phyloP scores from a whole-genome alignment of 208 protist genomes.

The Trichomonas gallinae region DNA sequence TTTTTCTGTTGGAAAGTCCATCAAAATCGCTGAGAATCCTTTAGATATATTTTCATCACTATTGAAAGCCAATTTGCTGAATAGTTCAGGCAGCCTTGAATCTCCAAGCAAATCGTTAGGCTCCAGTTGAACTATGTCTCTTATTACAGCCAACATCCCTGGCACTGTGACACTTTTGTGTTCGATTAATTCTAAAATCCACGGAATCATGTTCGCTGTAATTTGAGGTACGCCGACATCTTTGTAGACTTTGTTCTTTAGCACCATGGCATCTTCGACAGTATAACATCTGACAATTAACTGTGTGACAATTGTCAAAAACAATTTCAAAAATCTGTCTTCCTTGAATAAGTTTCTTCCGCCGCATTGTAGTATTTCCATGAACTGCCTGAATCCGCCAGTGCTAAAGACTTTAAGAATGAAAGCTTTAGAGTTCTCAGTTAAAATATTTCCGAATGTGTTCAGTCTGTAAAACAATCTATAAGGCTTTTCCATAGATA shows the following conservation, averaged over 20 bases:
- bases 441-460: not conserved
- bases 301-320: not conserved
- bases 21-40: not conserved
- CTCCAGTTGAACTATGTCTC: not conserved
- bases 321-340: not conserved
- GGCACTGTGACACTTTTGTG: not conserved
- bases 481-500: not conserved
- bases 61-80: not conserved
- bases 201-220: not conserved
- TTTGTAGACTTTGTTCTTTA: not conserved
- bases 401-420: not conserved
- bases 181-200: not conserved
- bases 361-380: not conserved
- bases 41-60: too few species aligned
- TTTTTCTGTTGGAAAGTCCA: not conserved
- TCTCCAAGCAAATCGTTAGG: not conserved
- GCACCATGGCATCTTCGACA: not conserved
- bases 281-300: not conserved
- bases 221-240: not conserved
- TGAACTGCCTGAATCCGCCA: not conserved
- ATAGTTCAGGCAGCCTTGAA: not conserved
- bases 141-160: not conserved
- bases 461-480: not conserved
- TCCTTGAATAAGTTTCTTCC: not conserved
- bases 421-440: not conserved